Conservation (phyloP, 1,284 basidiomycete genomes). For the Trichosporon inkin region DNA sequence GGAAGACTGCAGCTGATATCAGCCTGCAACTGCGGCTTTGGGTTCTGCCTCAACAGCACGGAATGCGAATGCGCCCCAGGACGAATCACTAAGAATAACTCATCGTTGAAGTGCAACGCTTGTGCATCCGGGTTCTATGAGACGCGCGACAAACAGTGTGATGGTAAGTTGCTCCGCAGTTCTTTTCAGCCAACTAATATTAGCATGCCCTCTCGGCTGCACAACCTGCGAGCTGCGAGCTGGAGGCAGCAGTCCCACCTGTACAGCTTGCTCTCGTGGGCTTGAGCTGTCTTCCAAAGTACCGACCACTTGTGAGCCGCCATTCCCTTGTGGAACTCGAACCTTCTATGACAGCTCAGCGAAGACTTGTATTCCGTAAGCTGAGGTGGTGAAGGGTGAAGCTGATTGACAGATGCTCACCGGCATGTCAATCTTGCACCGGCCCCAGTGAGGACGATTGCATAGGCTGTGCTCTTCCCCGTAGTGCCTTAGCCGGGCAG, state of each 20-base stretch:
- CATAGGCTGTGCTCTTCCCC: not conserved
- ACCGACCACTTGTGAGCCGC: not conserved
- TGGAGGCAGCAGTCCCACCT: not conserved
- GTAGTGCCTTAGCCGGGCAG: not conserved
- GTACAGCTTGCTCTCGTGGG: not conserved
- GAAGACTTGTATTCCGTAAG: not conserved
- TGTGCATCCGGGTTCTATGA: not conserved
- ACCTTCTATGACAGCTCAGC: not conserved
- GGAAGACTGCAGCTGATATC: not conserved
- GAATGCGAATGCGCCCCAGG: not conserved
- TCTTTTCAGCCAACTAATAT: not conserved
- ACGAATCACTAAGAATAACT: not conserved
- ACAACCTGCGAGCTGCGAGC: not conserved
- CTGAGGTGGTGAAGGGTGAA: not conserved
- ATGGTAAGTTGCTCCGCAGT: not conserved
- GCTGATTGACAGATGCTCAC: not conserved
- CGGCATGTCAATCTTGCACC: not conserved
- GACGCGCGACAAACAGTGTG: not conserved
- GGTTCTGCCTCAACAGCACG: not conserved
- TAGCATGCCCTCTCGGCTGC: not conserved
- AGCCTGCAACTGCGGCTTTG: not conserved
- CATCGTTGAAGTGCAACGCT: not conserved
- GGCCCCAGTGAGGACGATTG: not conserved
- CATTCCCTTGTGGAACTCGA: not conserved
- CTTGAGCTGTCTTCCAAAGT: not conserved